Percentiles rank a stretch among this genome's conserved stretches.
These are phyloP conservation scores for Fusarium agapanthi DNA, from an alignment of 2,329 filamentous ascomycete genomes.

Conservation along the genomic window DNA sequence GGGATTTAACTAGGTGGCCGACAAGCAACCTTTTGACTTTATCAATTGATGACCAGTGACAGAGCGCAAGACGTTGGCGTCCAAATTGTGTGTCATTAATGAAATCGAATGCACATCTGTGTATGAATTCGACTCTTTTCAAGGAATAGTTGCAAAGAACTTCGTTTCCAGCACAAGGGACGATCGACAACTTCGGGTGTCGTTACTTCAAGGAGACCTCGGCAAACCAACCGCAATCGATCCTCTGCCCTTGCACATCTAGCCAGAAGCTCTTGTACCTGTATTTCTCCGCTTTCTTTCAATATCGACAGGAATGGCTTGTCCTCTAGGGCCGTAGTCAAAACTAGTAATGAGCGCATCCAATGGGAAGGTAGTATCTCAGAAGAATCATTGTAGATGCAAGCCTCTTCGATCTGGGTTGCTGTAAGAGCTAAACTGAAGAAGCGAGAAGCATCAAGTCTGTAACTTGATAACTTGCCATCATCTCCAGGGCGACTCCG, in stretches of 20 bases:
- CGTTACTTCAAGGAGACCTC: not conserved
- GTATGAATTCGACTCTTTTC: not conserved
- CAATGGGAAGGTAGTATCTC: too few relatives aligned
- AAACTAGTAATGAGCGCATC: not conserved
- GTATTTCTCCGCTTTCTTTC: fast-evolving
- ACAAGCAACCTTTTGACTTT: fast-evolving
- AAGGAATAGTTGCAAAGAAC: fast-evolving
- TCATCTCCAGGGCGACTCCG: fast-evolving
- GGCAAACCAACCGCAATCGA: not conserved
- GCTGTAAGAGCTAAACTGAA: fast-evolving
- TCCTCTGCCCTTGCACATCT: fast-evolving
- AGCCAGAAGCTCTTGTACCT: fast-evolving
- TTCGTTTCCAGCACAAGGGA: fast-evolving
- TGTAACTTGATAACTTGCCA: fast-evolving
- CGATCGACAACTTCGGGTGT: fast-evolving
- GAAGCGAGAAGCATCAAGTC: fast-evolving
- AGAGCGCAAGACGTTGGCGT: not conserved
- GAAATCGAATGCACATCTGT: not conserved
- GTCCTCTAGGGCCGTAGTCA: not conserved
- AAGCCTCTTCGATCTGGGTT: fast-evolving
- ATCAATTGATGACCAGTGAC: fast-evolving
- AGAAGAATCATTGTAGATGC: too few relatives aligned
- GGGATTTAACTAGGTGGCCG: fast-evolving
- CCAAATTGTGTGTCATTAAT: fast-evolving
- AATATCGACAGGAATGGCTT: fast-evolving